phyloP scores from a whole-genome alignment of 2,329 filamentous ascomycete species.

The Dactylellina leptospora region DNA sequence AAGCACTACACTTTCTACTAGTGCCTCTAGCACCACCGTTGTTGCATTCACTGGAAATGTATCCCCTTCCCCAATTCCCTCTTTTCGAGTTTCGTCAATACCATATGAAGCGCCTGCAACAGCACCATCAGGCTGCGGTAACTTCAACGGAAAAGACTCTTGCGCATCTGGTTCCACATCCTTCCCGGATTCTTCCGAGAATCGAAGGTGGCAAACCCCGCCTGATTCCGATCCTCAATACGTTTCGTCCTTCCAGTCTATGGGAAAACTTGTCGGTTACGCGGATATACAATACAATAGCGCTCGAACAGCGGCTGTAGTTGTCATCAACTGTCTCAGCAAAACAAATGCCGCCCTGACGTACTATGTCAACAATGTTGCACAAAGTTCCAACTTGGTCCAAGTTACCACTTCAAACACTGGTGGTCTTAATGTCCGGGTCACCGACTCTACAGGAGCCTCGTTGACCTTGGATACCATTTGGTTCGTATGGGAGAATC shows the following conservation, averaged over 20 bases:
- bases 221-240: constrained; percentile 54
- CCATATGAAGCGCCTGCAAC: constrained; percentile 55
- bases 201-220: constrained; percentile 58
- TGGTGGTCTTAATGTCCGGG: constrained; percentile 54
- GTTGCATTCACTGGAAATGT: constrained; percentile 39
- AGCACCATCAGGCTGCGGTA: constrained; percentile 56
- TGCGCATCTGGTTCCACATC: constrained; percentile 53
- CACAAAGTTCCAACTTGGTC: constrained; percentile 55
- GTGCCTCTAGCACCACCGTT: constrained; percentile 15
- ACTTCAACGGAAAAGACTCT: constrained; percentile 58
- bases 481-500: constrained; percentile 58
- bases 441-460: constrained; percentile 56
- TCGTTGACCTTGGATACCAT: constrained; percentile 57
- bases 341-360: constrained; percentile 55
- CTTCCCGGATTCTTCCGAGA: constrained; percentile 56
- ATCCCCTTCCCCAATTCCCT: constrained; percentile 52
- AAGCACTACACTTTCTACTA: constrained; percentile 11
- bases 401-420: constrained; percentile 54
- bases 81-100: constrained; percentile 55
- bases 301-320: constrained; percentile 56
- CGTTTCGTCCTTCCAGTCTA: constrained; percentile 56
- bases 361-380: constrained; percentile 55
- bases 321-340: constrained; percentile 57
- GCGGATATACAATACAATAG: constrained; percentile 58
- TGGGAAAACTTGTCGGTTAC: constrained; percentile 58